Percentiles rank a stretch among this genome's conserved stretches.
These are phyloP conservation scores for Quercus dentata DNA, from an alignment of 306 rosid genomes.

Conservation along the genomic window DNA sequence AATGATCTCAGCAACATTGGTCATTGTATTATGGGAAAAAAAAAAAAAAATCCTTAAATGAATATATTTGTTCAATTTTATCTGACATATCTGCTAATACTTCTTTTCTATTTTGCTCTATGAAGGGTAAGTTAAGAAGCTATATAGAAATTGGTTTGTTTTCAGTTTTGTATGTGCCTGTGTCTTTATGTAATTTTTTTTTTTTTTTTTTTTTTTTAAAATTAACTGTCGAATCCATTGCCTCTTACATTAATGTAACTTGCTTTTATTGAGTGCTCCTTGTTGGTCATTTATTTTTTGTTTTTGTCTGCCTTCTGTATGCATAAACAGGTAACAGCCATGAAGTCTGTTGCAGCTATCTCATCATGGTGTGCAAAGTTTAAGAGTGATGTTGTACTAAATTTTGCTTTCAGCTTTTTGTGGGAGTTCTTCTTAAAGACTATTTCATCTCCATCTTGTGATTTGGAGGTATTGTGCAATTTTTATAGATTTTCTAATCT, in stretches of 20 bases:
- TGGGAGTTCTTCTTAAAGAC: constrained; percentile 76
- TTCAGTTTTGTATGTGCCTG: background rate
- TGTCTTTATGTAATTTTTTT: background rate
- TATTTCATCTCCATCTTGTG: constrained; percentile 44
- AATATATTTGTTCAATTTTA: background rate
- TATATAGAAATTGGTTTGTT: background rate
- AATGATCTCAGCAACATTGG: no score
- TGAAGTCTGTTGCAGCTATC: constrained; percentile 68
- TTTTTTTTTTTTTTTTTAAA: background rate
- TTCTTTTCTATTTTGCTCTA: background rate
- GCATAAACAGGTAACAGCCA: constrained; percentile 52
- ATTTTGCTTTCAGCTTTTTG: constrained; percentile 49
- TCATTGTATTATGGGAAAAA: background rate
- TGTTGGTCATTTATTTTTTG: constrained; percentile 12
- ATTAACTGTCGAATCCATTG: background rate
- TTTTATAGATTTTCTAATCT: constrained; percentile 17
- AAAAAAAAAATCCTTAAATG: background rate
- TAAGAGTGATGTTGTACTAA: constrained; percentile 34
- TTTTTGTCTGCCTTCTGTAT: constrained; percentile 26
- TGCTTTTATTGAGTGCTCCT: constrained; percentile 14
- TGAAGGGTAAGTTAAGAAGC: background rate
- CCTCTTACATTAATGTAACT: background rate
- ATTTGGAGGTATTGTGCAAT: constrained; percentile 66
- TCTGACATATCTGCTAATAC: background rate
- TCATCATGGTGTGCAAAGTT: constrained; percentile 57